These are phyloP conservation scores for Epichloe gansuensis DNA, from an alignment of 2,329 filamentous ascomycete genomes.

Conservation along the genomic window DNA sequence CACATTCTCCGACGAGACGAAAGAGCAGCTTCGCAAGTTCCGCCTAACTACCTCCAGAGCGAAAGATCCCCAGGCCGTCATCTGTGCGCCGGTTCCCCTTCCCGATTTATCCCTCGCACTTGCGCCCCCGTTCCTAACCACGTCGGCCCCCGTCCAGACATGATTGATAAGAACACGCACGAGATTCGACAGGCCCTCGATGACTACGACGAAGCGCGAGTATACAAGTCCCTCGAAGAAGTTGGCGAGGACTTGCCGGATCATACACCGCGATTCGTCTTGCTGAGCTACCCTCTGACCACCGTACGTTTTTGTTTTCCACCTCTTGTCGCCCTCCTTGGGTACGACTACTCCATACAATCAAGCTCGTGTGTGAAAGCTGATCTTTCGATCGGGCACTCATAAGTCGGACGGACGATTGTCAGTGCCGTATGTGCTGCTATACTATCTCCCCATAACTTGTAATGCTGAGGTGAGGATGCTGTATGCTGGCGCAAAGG, in stretches of 20 bases:
- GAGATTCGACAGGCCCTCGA: constrained; percentile 61
- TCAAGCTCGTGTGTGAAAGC: too few relatives aligned
- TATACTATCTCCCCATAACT: constrained; percentile 89
- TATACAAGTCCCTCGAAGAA: constrained; percentile 71
- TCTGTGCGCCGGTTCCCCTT: constrained; percentile 48
- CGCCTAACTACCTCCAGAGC: constrained; percentile 79
- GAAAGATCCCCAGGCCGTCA: constrained; percentile 77
- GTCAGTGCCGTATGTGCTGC: constrained; percentile 82
- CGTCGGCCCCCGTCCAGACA: constrained; percentile 40
- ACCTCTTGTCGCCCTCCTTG: not conserved
- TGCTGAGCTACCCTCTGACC: constrained; percentile 76
- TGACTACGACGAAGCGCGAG: constrained; percentile 50
- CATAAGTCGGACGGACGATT: constrained; percentile 64
- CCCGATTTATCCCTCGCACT: not conserved
- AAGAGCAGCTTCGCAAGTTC: constrained; percentile 85
- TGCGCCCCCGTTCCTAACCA: not conserved
- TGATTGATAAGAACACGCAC: constrained; percentile 80
- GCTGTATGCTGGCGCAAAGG: constrained; percentile 92
- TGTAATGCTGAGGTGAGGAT: constrained; percentile 80
- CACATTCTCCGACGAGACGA: constrained; percentile 83
- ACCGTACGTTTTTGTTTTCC: not conserved
- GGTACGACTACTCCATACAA: not conserved
- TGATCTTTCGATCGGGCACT: too few relatives aligned
- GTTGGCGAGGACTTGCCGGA: constrained; percentile 85
- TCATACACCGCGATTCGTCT: constrained; percentile 76